Base-by-base conservation (phyloP, 2,329 filamentous ascomycete genomes). In the Aspergillus quadricinctus region DNA sequence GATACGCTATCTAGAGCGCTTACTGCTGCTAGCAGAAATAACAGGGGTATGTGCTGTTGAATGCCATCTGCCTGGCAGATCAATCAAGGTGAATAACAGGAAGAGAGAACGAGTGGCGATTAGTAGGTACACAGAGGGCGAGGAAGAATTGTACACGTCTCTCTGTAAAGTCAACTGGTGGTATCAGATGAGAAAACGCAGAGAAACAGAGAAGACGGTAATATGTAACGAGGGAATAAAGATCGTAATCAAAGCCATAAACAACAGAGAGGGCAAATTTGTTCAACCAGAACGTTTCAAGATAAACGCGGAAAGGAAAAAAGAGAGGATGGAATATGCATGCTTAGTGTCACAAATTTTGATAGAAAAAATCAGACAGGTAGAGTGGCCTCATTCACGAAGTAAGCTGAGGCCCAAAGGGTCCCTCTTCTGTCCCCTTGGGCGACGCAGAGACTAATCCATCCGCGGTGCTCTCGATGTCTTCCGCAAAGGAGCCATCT, bases 401-500 rank as follows among this genome's bases (percentile, higher is more conserved):
- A 21, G 52, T 54, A 46, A 72, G 70, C 50, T 67, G 65, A 6
- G 70, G 70, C 10, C 69, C 70, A 41, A 72, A 72, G 2, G 68
- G 70, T 9, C 68, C 65, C 41, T 72, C 60, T 11, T 49, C 58
- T n/a, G 61, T 53, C 4, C 65, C 67, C 29, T 65, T 68, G 1
- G 72, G 72, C 1, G 72, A 74, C 4, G 66, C 68, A 5, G 70
- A 71, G 41, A 72, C 66, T 41, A 74, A 57, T n/a, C 69, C 71
- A 27, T 77, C 78, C 28, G 77, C 71, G 4, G 76, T 78, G 61
- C 78, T 80, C 45, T 74, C 74, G 28, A 77, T 73, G 56, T 83
- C 80, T 57, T 82, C 80, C 41, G 77, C 77, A 52, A 79, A 78
- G 21, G 74, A 75, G 48, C 72, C 72, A 43, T 79, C 74, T 41